Evolutionary conservation across 176 grass and related monocot species (phyloP), one percentile per base, ranked within the genome.

Genomic region (Chrysopogon serrulatus): DNA sequence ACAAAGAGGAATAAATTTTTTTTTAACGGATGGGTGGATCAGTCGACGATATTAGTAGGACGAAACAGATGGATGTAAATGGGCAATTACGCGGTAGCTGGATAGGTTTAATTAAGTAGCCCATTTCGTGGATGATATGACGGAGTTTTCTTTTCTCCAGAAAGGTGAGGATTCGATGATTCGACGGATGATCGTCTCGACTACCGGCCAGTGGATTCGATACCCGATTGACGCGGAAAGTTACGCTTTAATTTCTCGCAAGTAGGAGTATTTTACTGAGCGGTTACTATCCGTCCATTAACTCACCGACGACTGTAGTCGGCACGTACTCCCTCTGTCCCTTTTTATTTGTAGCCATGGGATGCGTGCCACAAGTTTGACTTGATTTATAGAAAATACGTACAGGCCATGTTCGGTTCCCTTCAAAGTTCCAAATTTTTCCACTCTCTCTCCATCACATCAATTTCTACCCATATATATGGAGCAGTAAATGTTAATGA

Each of bases 141-240:
- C 44, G 56, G 41, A 14, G 69, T 16, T 53, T 23, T 26, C 53
- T 75, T 65, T 16, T 71, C 48, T 68, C 31, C 76, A 59, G 26
- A 73, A 84, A 74, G 37, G 44, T 16, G 28, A 74, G 42, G 81
- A 88, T 57, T 84, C 81, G 54, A 83, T 51, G 19, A 71, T 71
- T 71, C 68, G 68, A 71, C 40, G 6, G 13, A 17, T 71, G 66
- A 80, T 54, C 68, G 59, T 5, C 54, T 41, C 44, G 39, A n/a
- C 77, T 79, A 75, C 62, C 36, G 23, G 61, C 71, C 47, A 30
- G 35, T 76, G 37, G 71, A 77, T 82, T 19, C 56, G 26, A 69
- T 1, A 14, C 48, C 39, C 4, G 71, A 59, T 57, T 13, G 73
- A 80, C 77, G 68, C 17, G 73, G 33, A 80, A 80, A 76, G 40